Evolutionary conservation across 371 early-diverging fungal genomes (phyloP), one percentile per base, ranked within the genome.

Genomic region (Rhizomucor miehei): DNA sequence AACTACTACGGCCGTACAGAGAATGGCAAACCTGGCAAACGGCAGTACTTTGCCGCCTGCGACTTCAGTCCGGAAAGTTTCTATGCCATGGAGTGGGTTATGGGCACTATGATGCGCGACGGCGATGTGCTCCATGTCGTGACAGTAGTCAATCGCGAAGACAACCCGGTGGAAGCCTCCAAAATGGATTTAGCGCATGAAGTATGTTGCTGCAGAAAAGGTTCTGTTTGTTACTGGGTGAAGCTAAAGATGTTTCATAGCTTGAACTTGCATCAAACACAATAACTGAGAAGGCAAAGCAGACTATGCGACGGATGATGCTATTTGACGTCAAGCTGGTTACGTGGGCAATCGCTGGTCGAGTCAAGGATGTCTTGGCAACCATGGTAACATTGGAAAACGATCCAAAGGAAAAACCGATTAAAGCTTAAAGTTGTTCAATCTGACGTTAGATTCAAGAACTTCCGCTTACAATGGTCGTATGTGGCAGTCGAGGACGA

Each of bases 101-200:
- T 79, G 64, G 77, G 76, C 1, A 75, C 83, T 2, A 73, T 82
- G 43, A 71, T 82, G 64, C 74, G 80, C 25, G 80, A 74, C 51
- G 79, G 79, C 0, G 80, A 82, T 48, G 78, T 75, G 25, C 46
- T 82, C 48, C 79, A 82, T 55, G 59, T 82, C 0, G 77, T 77
- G 6, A 68, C 79, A 0, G 75, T 79, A 25, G 66, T 76, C 1
- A 72, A 69, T 51, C 68, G 68, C 14, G 79, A 82, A 39, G 80
- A 82, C 23, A 68, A 63, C 38, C 67, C 70, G 10, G 29, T 29
- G 29, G 75, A 74, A 10, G 41, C 60, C 13, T 68, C 66, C 10
- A 66, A 64, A 34, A 39, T 56, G 40, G 41, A 59, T 29, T 60
- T 47, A 54, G 51, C 50, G 38, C 57, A 53, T 50, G 52, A 62